Conservation (phyloP, 306 rosid species). For the barrel medic (Medicago truncatula) region MtrunA17r5.0-ANR NC_053043.1:51432001-51432500, state of each 20-base stretch:
- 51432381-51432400: background rate
- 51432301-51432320: too few relatives aligned
- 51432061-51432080: constrained; percentile 19
- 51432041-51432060: constrained; percentile 3
- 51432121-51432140: background rate
- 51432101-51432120: background rate
- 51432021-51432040: constrained; percentile 43
- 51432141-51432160: constrained; percentile 16
- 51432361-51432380: background rate
- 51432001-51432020: background rate
- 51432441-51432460: too few relatives aligned
- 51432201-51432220: constrained; percentile 18
- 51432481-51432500: too few relatives aligned
- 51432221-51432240: constrained; percentile 43
- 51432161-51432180: constrained; percentile 15
- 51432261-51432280: background rate
- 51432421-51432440: too few relatives aligned
- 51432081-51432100: background rate
- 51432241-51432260: background rate
- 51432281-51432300: background rate
- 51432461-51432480: too few relatives aligned
- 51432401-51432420: background rate
- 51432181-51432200: constrained; percentile 32
- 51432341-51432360: background rate
- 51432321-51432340: too few relatives aligned